Base-by-base conservation (phyloP, 2,329 filamentous ascomycete genomes). In the Cercospora zeae-maydis region DNA sequence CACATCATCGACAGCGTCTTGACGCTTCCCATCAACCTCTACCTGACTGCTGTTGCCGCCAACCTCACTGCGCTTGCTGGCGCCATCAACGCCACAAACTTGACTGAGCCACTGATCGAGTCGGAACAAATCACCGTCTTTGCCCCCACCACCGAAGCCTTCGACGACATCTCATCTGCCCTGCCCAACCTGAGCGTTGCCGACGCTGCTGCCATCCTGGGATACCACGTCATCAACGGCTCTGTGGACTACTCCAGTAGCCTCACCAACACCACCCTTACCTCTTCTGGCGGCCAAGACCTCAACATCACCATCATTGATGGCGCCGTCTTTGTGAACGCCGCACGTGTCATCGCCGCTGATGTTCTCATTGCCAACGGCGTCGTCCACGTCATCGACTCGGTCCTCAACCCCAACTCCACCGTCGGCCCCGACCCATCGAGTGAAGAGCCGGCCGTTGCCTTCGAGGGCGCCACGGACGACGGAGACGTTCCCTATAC, bases 221-320 rank as follows among this genome's bases (percentile, higher is more conserved):
- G 80, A 27, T 91, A 91, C 75, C 88, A 91, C 72, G 80, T 90
- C 57, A 75, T 90, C 49, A 78, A 79, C 51, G 81, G 81, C 51
- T 79, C 78, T 8, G 79, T 87, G 1, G 77, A 77, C 59, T 89
- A 88, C 75, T 83, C 80, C 54, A 69, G 59, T 53, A 65, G 65
- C 30, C 76, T 84, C 16, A 67, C 67, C 66, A 78, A 78, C 34
- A 77, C 70, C 21, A 73, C 65, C 9, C 68, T 81, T 14, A 64
- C 67, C 7, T 75, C 78, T 1, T 66, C 77, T 10, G 72, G 75
- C 45, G 79, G 79, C 57, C 67, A 49, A 1, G 70, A 74, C 39
- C 47, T 81, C 11, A 80, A 75, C 42, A 74, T 82, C 65, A 78
- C 76, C 24, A 71, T 78, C 62, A 59, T 56, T 47, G 68, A 74